phyloP scores from a whole-genome alignment of 306 rosid genomes.

The Echinosophora koreensis region DNA sequence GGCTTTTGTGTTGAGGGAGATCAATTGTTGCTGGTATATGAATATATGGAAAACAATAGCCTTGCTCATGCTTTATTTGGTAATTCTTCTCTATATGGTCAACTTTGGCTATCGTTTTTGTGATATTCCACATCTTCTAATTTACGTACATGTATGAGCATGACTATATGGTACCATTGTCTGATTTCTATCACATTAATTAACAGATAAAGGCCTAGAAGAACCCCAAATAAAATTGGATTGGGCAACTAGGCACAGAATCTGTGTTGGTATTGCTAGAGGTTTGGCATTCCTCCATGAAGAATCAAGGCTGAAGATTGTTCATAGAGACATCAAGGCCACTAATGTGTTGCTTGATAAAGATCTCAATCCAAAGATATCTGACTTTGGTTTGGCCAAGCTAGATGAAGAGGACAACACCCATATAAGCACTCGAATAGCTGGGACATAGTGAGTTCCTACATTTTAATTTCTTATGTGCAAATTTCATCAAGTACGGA shows the following conservation, averaged over 20 bases:
- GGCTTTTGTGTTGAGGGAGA: slow-evolving; percentile 71
- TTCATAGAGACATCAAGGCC: slow-evolving; percentile 78
- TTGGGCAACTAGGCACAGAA: slow-evolving; percentile 70
- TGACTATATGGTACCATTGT: neutral
- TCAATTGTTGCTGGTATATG: slow-evolving; percentile 63
- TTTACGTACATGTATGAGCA: neutral
- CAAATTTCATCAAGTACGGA: neutral
- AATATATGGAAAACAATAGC: slow-evolving; percentile 68
- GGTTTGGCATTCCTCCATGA: slow-evolving; percentile 85
- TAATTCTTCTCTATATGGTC: slow-evolving; percentile 29
- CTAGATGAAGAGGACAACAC: slow-evolving; percentile 72
- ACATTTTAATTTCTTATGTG: neutral
- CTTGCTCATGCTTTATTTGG: slow-evolving; percentile 69
- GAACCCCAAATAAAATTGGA: slow-evolving; percentile 52
- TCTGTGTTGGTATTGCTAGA: slow-evolving; percentile 70
- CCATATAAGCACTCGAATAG: slow-evolving; percentile 72
- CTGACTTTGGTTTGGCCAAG: slow-evolving; percentile 75
- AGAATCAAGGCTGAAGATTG: slow-evolving; percentile 72
- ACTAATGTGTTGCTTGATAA: slow-evolving; percentile 70
- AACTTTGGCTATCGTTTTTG: neutral
- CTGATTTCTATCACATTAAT: slow-evolving; percentile 17
- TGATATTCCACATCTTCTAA: neutral
- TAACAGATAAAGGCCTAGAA: slow-evolving; percentile 44
- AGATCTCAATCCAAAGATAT: slow-evolving; percentile 67
- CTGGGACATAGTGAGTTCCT: slow-evolving; percentile 67